Conservation (phyloP, 192 early-diverging fungal species). For the Oehlia diaphana region DNA sequence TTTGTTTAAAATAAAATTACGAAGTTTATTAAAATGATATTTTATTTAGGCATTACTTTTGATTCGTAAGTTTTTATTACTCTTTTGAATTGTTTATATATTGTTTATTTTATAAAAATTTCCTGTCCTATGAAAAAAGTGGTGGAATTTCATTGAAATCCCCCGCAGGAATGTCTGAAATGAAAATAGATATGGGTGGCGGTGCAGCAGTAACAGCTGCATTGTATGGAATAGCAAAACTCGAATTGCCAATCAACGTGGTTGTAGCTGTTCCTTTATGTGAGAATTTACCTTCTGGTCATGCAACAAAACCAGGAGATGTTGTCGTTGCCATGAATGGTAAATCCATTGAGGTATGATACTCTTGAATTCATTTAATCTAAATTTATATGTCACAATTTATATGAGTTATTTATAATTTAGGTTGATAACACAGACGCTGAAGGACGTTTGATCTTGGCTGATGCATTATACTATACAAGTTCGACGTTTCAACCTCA, state of each 20-base stretch:
- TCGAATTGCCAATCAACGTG: conserved; percentile 81
- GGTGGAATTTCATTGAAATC: conserved; percentile 90
- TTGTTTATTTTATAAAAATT: too few relatives aligned
- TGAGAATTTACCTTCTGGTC: conserved; percentile 89
- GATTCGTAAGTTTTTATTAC: conserved; percentile 55
- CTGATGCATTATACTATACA: conserved; percentile 88
- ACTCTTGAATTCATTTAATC: background rate
- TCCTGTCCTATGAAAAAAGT: conserved; percentile 30
- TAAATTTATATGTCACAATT: background rate
- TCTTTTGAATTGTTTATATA: too few relatives aligned
- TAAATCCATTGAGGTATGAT: conserved; percentile 76
- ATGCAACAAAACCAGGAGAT: conserved; percentile 90
- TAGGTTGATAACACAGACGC: conserved; percentile 85
- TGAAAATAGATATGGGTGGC: conserved; percentile 98
- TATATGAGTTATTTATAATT: background rate
- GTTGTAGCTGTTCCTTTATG: conserved; percentile 85
- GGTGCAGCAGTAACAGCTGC: conserved; percentile 78
- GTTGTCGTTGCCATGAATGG: conserved; percentile 87
- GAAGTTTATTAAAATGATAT: background rate
- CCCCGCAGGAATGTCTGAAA: conserved; percentile 78
- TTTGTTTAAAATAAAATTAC: background rate
- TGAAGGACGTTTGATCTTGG: conserved; percentile 84
- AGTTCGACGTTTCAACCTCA: conserved; percentile 67
- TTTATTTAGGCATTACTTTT: conserved; percentile 68
- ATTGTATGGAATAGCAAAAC: conserved; percentile 74